Base-by-base conservation (phyloP, 2,329 filamentous ascomycete genomes). In the Aureobasidium leucospermi region DNA sequence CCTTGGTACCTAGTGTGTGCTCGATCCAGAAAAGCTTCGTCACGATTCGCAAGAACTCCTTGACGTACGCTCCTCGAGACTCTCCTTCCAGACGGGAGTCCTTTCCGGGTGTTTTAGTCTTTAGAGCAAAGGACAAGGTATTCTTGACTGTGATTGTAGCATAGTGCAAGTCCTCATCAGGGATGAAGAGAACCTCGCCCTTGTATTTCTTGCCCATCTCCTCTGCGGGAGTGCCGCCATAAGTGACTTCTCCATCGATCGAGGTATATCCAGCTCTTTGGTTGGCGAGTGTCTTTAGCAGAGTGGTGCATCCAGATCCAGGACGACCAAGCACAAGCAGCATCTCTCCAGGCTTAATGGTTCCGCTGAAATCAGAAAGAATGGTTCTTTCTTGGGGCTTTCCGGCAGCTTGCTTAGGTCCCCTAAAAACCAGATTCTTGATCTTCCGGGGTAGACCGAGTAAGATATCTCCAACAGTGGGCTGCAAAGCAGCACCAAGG, bases 101-200 rank as follows among this genome's bases (percentile, higher is more conserved):
- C 72, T 92, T 91, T 15, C 87, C 86, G 6, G 92, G 90, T 13
- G 89, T 86, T 74, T 95, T 96, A 34, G 86, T 89, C 68, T 94
- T 88, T 3, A 95, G 76, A 0, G 91, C 91, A 68, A 96, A 96
- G 0, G 83, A 85, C 0, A 96, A 81, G 0, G 92, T 96, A 70
- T 96, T 90, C 58, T 89, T 87, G 2, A 96, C 92, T 0, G 90
- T 94, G 28, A 96, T 78, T 0, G 89, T 94, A 0, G 91, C 84
- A 66, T 91, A 86, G 66, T 96, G 90, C 23, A 93, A 80, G 66
- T 96, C 91, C 64, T 95, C 90, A 71, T 93, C 89, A 66, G 89
- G 85, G 68, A 90, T 93, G 76, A 95, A 96, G 4, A 93, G 86
- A 0, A 88, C 86, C 74, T 96, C 89, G 53, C 89, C 89, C 32